Conservation (phyloP, 2,329 filamentous ascomycete species). For the Septoria petroselini region DNA sequence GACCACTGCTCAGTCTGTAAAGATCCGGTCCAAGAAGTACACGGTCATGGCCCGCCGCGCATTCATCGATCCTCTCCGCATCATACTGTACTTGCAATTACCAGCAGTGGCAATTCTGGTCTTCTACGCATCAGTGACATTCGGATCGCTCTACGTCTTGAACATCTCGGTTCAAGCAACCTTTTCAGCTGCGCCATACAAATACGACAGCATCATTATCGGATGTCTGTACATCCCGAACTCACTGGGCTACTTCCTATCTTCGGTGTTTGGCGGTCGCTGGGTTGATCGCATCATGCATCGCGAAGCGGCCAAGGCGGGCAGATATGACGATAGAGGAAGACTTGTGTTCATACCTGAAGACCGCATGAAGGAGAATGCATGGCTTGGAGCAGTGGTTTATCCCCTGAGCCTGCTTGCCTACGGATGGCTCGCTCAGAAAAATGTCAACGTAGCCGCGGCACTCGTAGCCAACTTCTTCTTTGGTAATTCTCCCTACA, state of each 20-base stretch:
- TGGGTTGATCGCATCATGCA: slow-evolving; percentile 83
- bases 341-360: slow-evolving; percentile 68
- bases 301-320: slow-evolving; percentile 66
- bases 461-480: slow-evolving; percentile 40
- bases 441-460: slow-evolving; percentile 48
- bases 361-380: slow-evolving; percentile 79
- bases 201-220: slow-evolving; percentile 64
- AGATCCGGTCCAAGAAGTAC: slow-evolving; percentile 54
- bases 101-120: slow-evolving; percentile 72
- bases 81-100: slow-evolving; percentile 69
- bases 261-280: slow-evolving; percentile 65
- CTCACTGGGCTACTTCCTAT: slow-evolving; percentile 67
- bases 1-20: slow-evolving; percentile 59
- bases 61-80: slow-evolving; percentile 68
- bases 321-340: slow-evolving; percentile 64
- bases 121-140: slow-evolving; percentile 70
- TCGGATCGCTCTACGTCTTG: slow-evolving; percentile 70
- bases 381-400: slow-evolving; percentile 68
- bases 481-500: slow-evolving; percentile 57
- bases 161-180: slow-evolving; percentile 73
- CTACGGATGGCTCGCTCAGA: slow-evolving; percentile 72
- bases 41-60: slow-evolving; percentile 56
- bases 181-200: slow-evolving; percentile 66
- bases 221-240: slow-evolving; percentile 76
- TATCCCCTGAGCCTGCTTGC: slow-evolving; percentile 69